Evolutionary conservation across 192 early-diverging fungal species (phyloP).

Genomic region (Glomus cerebriforme): DNA sequence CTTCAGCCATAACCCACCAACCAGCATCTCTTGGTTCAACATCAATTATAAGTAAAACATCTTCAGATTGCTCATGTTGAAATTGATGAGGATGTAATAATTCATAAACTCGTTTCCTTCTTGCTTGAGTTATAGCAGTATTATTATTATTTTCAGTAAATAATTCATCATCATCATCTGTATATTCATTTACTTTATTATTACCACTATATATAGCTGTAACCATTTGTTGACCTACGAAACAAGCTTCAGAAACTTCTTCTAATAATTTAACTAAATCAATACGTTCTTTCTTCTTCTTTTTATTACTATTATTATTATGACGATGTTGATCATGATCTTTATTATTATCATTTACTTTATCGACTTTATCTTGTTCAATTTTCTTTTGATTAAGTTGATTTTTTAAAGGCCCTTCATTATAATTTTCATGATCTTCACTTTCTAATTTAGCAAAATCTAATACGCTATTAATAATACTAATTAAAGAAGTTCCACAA

Average conservation of each 20-base stretch:
- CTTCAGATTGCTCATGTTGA: background rate
- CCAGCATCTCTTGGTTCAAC: conserved; percentile 18
- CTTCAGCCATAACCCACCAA: conserved; percentile 36
- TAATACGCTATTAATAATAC: conserved; percentile 45
- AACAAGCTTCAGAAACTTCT: conserved; percentile 30
- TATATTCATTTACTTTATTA: background rate
- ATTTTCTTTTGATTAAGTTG: background rate
- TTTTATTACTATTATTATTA: background rate
- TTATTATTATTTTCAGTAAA: background rate
- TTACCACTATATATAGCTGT: conserved; percentile 1
- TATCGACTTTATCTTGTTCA: background rate
- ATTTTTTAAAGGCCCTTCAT: background rate
- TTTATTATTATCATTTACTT: background rate
- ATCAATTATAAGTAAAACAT: conserved; percentile 9
- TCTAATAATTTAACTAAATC: conserved; percentile 22
- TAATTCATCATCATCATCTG: background rate
- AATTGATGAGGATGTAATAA: conserved; percentile 6
- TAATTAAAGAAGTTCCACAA: conserved; percentile 39
- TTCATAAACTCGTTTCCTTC: background rate
- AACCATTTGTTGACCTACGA: conserved; percentile 24
- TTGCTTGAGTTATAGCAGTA: background rate
- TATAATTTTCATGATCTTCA: background rate
- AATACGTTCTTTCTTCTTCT: background rate
- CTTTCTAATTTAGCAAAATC: conserved; percentile 41
- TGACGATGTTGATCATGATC: background rate